phyloP scores from a whole-genome alignment of 2,329 filamentous ascomycete genomes.

The Penicillium sp. region DNA sequence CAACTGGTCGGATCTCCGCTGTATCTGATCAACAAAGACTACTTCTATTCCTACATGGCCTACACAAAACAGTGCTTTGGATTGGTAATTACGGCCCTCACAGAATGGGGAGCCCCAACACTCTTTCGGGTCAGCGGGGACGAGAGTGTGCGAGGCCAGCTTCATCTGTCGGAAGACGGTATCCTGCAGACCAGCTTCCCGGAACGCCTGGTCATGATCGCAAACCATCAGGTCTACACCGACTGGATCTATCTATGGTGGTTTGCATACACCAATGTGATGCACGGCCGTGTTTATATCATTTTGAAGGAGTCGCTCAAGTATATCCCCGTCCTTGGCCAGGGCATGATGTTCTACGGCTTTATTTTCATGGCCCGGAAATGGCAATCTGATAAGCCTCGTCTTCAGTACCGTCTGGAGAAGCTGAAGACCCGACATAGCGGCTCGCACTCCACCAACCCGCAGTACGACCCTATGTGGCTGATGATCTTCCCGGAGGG shows the following conservation, averaged over 20 bases:
- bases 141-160: slow-evolving; percentile 55
- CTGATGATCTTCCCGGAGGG: slow-evolving; percentile 63
- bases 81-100: slow-evolving; percentile 58
- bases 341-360: slow-evolving; percentile 61
- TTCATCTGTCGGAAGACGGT: slow-evolving; percentile 54
- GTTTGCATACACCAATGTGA: slow-evolving; percentile 60
- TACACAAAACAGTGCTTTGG: slow-evolving; percentile 63
- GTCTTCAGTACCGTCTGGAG: slow-evolving; percentile 54
- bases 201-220: slow-evolving; percentile 58
- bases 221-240: slow-evolving; percentile 65
- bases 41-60: slow-evolving; percentile 62
- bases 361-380: slow-evolving; percentile 63
- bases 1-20: slow-evolving; percentile 59
- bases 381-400: slow-evolving; percentile 58
- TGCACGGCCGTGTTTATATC: slow-evolving; percentile 64
- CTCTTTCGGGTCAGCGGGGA: slow-evolving; percentile 60
- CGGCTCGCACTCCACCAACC: slow-evolving; percentile 46
- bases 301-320: slow-evolving; percentile 63
- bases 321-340: slow-evolving; percentile 58
- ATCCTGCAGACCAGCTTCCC: slow-evolving; percentile 57
- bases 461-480: slow-evolving; percentile 60
- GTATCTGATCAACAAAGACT: slow-evolving; percentile 57
- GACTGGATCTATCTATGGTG: slow-evolving; percentile 68
- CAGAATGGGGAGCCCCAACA: slow-evolving; percentile 60
- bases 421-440: slow-evolving; percentile 50